Conservation (phyloP, 1,139 yeast genomes). For the Kazachstania sp. region DNA sequence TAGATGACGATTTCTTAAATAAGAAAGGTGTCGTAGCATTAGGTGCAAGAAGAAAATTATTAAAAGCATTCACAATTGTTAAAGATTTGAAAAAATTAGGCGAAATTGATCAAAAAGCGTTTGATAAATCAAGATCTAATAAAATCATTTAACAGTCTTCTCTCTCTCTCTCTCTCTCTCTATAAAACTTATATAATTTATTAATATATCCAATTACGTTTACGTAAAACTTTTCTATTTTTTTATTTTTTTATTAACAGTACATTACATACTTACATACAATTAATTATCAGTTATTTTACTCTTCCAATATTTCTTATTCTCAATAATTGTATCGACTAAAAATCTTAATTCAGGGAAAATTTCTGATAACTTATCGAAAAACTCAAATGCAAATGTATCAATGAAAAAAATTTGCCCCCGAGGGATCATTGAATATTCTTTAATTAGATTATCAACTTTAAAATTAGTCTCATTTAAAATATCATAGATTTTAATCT, state of each 20-base stretch:
- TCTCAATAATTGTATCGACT: slow-evolving; percentile 32
- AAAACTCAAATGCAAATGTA: slow-evolving; percentile 72
- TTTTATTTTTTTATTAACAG: neutral
- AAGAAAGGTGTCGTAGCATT: slow-evolving; percentile 81
- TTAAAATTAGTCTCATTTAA: slow-evolving; percentile 4
- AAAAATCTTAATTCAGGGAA: slow-evolving; percentile 53
- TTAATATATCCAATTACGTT: too few relatives aligned
- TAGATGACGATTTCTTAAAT: slow-evolving; percentile 62
- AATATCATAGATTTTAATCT: slow-evolving; percentile 5
- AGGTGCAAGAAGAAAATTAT: slow-evolving; percentile 87
- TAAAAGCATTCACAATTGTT: slow-evolving; percentile 85
- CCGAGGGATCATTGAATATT: slow-evolving; percentile 46
- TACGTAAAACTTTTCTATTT: too few relatives aligned
- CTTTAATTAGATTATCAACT: slow-evolving; percentile 24
- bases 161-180: too few relatives aligned
- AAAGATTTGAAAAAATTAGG: slow-evolving; percentile 39
- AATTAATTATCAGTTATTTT: neutral
- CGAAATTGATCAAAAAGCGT: slow-evolving; percentile 27
- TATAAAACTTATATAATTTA: too few relatives aligned
- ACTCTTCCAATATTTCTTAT: slow-evolving; percentile 36
- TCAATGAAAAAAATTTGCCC: slow-evolving; percentile 83
- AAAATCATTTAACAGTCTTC: too few relatives aligned
- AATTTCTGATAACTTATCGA: slow-evolving; percentile 49
- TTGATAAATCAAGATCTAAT: too few relatives aligned
- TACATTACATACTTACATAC: neutral